Evolutionary conservation across 2,329 filamentous ascomycete genomes (phyloP), one percentile per base, ranked within the genome.

Genomic region (Elsinoe fawcettii): DNA sequence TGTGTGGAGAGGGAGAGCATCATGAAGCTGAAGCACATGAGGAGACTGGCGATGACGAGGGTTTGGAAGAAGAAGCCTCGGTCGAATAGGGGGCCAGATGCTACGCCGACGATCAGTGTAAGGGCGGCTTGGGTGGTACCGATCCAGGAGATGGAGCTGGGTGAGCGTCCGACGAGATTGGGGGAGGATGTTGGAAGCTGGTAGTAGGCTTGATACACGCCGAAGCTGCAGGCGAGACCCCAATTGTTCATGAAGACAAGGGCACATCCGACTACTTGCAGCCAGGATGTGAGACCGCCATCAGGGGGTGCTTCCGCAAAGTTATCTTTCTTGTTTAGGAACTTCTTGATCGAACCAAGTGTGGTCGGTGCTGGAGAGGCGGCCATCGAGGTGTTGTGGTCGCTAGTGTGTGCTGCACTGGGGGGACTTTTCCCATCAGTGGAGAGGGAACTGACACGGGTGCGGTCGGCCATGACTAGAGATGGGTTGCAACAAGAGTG

Each of bases 201-300:
- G 59, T 69, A 71, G 58, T 67, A 69, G 1, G 67, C 66, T 57
- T 70, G 64, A 55, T 71, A 69, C 1, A 70, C 60, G 3, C 68
- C 68, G 44, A 66, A 71, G 0, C 64, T 59, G 27, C 67, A 66
- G 9, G 62, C 60, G 8, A 71, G 60, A 22, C 69, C 68, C 66
- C 65, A 69, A 60, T 60, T 64, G 41, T 63, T 65, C 57, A 65
- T 69, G 30, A 65, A 63, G 6, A 66, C 74, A 54, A 74, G 71
- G 49, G 73, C 67, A n/a, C 74, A 60, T 55, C 74, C 72, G 60
- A 75, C 74, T 6, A 75, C 73, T 49, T 75, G 73, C 30, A 75
- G 60, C 73, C 73, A 75, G 1, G 73, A 72, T 59, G 58, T 61
- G 2, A 72, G 41, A 0, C 73, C 73, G 5, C 73, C 72, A 63